A percentile compares a stretch with the other conserved stretches of the same genome.
Evolutionary conservation across 805 yeast species (phyloP).

Genomic region (Cyberlindnera galapagoensis): DNA sequence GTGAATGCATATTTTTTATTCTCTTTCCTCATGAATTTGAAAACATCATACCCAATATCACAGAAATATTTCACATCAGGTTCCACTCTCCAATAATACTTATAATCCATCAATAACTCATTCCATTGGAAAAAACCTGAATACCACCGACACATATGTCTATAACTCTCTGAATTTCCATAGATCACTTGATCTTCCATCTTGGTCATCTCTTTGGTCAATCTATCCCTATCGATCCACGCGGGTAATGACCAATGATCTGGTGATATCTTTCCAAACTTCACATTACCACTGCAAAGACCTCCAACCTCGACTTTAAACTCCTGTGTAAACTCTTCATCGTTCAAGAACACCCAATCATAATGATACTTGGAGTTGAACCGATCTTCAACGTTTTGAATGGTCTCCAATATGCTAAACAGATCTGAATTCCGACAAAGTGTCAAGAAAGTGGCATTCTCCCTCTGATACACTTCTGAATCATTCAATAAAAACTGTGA

Average conservation of each 20-base stretch:
- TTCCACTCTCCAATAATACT: constrained; percentile 92
- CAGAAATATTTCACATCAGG: constrained; percentile 72
- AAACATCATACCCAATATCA: constrained; percentile 54
- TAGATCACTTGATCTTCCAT: constrained; percentile 54
- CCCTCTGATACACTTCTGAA: too few species aligned
- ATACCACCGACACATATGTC: constrained; percentile 89
- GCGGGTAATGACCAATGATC: constrained; percentile 88
- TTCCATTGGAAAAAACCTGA: constrained; percentile 81
- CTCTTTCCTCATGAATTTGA: constrained; percentile 51
- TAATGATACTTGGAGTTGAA: constrained; percentile 57
- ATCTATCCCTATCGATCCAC: constrained; percentile 68
- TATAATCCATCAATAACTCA: constrained; percentile 57
- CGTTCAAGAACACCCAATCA: constrained; percentile 91
- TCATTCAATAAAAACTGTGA: too few species aligned
- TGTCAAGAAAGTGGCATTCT: constrained; percentile 40
- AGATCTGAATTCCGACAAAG: constrained; percentile 58
- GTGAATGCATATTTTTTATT: constrained; percentile 69
- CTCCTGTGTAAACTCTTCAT: constrained; percentile 65
- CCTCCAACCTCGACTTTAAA: constrained; percentile 50
- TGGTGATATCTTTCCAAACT: constrained; percentile 65
- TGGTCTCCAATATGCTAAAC: constrained; percentile 42
- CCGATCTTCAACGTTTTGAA: constrained; percentile 34
- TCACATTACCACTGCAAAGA: constrained; percentile 55
- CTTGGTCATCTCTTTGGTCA: constrained; percentile 51
- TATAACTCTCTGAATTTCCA: constrained; percentile 69